A percentile compares a stretch with the other conserved stretches of the same genome.
phyloP scores from a whole-genome alignment of 805 yeast species.

The Yamadazyma ubonensis region DNA sequence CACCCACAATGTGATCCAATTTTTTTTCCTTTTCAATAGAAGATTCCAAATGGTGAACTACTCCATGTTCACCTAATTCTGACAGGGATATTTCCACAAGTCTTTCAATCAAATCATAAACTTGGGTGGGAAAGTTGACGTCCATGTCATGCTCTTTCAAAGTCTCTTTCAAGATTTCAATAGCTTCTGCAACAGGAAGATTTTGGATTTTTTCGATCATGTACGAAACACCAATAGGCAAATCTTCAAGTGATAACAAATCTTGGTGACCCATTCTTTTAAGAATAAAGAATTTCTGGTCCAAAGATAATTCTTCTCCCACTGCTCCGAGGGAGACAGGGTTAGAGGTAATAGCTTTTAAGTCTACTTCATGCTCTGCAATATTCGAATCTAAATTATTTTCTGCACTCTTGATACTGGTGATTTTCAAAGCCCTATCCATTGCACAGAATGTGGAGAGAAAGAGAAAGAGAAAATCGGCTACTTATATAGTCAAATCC shows the following conservation, averaged over 20 bases:
- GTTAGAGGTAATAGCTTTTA: constrained; percentile 15
- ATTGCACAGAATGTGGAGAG: neutral
- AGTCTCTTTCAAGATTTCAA: constrained; percentile 28
- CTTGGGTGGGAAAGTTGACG: constrained; percentile 32
- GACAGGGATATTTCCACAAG: constrained; percentile 13
- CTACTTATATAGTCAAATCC: too few species aligned
- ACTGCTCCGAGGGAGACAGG: constrained; percentile 24
- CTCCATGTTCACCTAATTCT: too few species aligned
- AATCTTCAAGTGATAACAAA: constrained; percentile 28
- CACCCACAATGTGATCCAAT: constrained; percentile 2
- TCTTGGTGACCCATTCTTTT: constrained; percentile 25
- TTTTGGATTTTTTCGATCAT: constrained; percentile 31
- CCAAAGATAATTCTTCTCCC: constrained; percentile 22
- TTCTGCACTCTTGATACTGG: constrained; percentile 10
- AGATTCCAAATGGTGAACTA: too few species aligned
- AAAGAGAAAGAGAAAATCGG: neutral
- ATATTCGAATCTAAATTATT: constrained; percentile 2
- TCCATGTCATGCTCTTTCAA: constrained; percentile 31
- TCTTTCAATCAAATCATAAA: constrained; percentile 24
- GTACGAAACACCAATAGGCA: constrained; percentile 29
- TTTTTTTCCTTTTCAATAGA: constrained; percentile 13
- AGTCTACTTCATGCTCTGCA: constrained; percentile 6
- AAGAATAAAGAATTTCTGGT: constrained; percentile 29
- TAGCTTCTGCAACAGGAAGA: constrained; percentile 21
- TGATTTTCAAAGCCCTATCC: constrained; percentile 12